Base-by-base conservation (phyloP, 192 early-diverging fungal species). In the Entomortierella beljakovae region DNA sequence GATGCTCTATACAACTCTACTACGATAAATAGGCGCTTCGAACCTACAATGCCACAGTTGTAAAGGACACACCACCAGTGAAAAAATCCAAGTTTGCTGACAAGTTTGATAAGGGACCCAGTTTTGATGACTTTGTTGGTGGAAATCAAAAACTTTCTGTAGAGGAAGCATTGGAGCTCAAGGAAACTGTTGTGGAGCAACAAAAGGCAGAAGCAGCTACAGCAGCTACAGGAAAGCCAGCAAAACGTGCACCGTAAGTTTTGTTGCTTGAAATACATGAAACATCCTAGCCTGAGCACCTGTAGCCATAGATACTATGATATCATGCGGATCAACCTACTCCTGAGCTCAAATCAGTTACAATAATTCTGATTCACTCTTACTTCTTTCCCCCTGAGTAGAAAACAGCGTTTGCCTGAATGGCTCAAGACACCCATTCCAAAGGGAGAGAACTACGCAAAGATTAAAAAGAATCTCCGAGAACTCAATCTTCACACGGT, bases 381-480 rank as follows among this genome's bases (percentile, higher is more conserved):
- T 0, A 46, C 43, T 46, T 60, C 46, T 43, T 40, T 18, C 40
- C 3, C 22, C 16, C 7, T 32, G 11, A 20, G 2, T 42, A 88
- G 83, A 58, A 84, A 91, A 68, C 77, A 83, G 61, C 85, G 91
- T 37, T 88, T 99, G 43, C 97, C 97, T 2, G 84, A 86, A 37
- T 99, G 97, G 97, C 89, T 98, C 35, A 99, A 99, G 84, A 97
- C 96, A 2, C 92, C 94, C 23, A 95, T 97, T 62, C 95, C 96
- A 0, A 83, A 86, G 20, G 94, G 96, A 57, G 73, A 87, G 57
- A 91, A 93, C 64, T 97, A 88, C 70, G 87, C 89, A 9, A 73
- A 85, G 54, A 94, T 99, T 80, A 96, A 96, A 81, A 91, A 89
- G 72, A 95, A 97, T 64, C 83, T 99, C 64, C 91, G 97, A 32